phyloP scores from a whole-genome alignment of 176 grass and related monocot species.

The Dactylis glomerata region DNA sequence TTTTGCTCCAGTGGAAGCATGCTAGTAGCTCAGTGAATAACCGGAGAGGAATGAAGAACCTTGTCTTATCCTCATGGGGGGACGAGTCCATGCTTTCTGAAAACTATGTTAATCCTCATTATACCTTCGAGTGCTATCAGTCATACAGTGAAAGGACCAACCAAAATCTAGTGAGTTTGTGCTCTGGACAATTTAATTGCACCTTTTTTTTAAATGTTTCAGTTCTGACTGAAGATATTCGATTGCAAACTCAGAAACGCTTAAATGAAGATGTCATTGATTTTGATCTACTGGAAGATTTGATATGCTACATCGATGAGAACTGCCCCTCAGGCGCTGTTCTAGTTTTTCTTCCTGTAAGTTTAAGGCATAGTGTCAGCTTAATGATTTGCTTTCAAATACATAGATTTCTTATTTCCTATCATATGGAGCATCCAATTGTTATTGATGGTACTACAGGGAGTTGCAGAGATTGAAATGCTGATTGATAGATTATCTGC shows the following conservation, averaged over 20 bases:
- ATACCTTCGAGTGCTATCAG: constrained; percentile 56
- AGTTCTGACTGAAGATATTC: constrained; percentile 12
- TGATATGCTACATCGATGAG: constrained; percentile 94
- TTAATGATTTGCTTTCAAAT: constrained; percentile 30
- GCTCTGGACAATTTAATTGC: not conserved
- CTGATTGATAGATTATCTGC: constrained; percentile 89
- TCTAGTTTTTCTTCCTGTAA: constrained; percentile 97
- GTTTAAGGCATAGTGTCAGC: constrained; percentile 26
- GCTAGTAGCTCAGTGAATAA: constrained; percentile 79
- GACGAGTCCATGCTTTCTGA: constrained; percentile 88
- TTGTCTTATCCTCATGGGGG: constrained; percentile 95
- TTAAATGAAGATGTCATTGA: constrained; percentile 97
- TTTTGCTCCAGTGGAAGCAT: constrained; percentile 56
- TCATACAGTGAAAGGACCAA: constrained; percentile 84
- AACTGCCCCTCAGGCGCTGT: constrained; percentile 70
- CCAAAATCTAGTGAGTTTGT: constrained; percentile 80
- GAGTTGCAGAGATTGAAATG: constrained; percentile 97
- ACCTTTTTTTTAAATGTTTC: not conserved
- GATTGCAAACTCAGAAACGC: constrained; percentile 50
- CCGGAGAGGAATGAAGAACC: constrained; percentile 85
- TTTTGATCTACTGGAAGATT: constrained; percentile 96
- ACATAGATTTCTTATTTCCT: constrained; percentile 6
- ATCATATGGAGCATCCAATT: constrained; percentile 15
- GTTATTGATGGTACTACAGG: constrained; percentile 50
- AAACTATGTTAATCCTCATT: constrained; percentile 92